Conservation (phyloP, 441 rosid species). For the Isatis lusitanica region DNA sequence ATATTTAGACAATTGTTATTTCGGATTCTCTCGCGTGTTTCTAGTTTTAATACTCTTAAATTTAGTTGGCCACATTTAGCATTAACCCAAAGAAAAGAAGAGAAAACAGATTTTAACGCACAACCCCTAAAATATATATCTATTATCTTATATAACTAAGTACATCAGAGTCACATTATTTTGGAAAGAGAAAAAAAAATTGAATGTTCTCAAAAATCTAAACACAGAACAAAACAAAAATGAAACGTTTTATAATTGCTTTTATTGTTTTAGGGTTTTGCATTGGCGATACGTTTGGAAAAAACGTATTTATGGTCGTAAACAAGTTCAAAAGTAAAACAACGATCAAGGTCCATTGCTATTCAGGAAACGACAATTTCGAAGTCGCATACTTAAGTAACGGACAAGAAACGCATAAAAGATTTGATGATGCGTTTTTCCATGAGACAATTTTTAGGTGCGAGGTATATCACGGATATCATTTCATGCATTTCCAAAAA, state of each 20-base stretch:
- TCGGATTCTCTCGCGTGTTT: background rate
- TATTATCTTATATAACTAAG: background rate
- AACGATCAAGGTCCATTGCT: background rate
- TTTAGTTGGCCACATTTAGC: background rate
- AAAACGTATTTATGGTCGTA: background rate
- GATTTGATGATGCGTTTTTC: background rate
- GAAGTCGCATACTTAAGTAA: background rate
- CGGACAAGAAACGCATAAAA: background rate
- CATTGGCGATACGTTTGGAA: slow-evolving; percentile 8
- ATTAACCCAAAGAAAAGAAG: background rate
- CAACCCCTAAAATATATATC: background rate
- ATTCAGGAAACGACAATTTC: background rate
- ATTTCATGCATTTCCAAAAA: background rate
- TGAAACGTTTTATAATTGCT: slow-evolving; percentile 9
- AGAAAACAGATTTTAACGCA: slow-evolving; percentile 15
- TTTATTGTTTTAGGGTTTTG: slow-evolving; percentile 14
- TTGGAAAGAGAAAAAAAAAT: background rate
- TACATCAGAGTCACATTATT: background rate
- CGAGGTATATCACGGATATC: background rate
- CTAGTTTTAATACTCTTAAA: slow-evolving; percentile 3
- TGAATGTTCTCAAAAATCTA: background rate
- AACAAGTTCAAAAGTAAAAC: background rate
- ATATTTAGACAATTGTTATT: background rate
- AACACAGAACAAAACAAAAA: background rate
- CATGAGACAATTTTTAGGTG: slow-evolving; percentile 1